These are phyloP conservation scores for Diaporthe vaccinii DNA, from an alignment of 2,329 filamentous ascomycete genomes.

Conservation along the genomic window DNA sequence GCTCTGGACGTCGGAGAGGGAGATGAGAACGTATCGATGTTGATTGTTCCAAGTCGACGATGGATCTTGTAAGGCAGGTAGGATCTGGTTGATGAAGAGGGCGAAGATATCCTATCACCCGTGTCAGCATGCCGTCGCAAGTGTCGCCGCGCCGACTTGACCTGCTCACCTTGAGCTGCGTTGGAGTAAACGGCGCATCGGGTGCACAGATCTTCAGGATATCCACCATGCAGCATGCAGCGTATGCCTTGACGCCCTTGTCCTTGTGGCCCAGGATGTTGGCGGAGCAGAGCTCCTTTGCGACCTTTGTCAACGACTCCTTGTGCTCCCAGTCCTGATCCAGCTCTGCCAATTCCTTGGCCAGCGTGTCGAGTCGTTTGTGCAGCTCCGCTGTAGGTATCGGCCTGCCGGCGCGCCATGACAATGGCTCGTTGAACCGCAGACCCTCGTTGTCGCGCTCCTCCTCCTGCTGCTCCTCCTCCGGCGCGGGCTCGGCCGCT, in stretches of 20 bases:
- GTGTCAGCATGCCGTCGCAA: background rate
- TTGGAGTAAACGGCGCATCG: slow-evolving; percentile 91
- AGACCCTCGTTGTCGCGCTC: slow-evolving; percentile 64
- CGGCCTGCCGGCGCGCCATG: slow-evolving; percentile 91
- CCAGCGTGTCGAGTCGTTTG: slow-evolving; percentile 82
- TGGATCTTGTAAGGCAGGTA: slow-evolving; percentile 88
- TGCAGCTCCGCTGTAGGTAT: slow-evolving; percentile 88
- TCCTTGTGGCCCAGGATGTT: slow-evolving; percentile 93
- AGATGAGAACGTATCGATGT: slow-evolving; percentile 91
- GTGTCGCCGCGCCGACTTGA: background rate
- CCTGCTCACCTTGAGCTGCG: slow-evolving; percentile 84
- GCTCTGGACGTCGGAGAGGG: slow-evolving; percentile 93
- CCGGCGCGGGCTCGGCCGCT: slow-evolving; percentile 46
- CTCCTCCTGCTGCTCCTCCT: slow-evolving; percentile 55
- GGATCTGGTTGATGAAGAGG: slow-evolving; percentile 84
- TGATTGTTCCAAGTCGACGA: slow-evolving; percentile 92
- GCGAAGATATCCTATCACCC: slow-evolving; percentile 86
- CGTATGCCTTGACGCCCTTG: slow-evolving; percentile 90
- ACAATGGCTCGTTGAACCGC: slow-evolving; percentile 86
- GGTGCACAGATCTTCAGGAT: slow-evolving; percentile 93
- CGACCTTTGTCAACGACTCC: slow-evolving; percentile 85
- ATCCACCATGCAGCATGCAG: slow-evolving; percentile 91
- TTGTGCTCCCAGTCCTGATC: slow-evolving; percentile 89
- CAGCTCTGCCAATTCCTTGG: slow-evolving; percentile 84
- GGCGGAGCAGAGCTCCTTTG: slow-evolving; percentile 85